Evolutionary conservation across 1,284 basidiomycete species (phyloP).

Genomic region (Trichosporon inkin): DNA sequence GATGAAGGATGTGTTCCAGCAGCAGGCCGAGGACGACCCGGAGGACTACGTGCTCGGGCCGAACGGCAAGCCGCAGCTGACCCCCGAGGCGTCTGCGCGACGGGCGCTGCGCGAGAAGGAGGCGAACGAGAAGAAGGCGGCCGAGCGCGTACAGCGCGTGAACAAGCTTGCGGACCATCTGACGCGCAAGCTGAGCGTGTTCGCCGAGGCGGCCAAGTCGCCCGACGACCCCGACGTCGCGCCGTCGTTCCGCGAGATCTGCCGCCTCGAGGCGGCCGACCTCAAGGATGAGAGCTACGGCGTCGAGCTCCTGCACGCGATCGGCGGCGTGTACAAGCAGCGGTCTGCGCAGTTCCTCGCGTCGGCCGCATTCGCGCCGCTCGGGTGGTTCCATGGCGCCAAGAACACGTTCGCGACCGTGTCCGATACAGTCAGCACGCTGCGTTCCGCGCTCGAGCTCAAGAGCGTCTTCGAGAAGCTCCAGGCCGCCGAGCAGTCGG

Average conservation of each 20-base stretch:
- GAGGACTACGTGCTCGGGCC: conserved; percentile 37
- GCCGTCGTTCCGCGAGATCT: conserved; percentile 59
- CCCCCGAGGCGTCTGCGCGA: conserved; percentile 75
- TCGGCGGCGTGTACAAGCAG: conserved; percentile 82
- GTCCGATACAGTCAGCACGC: conserved; percentile 80
- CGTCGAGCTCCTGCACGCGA: conserved; percentile 81
- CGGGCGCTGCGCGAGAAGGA: conserved; percentile 67
- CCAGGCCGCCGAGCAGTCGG: conserved; percentile 83
- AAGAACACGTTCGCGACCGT: conserved; percentile 91
- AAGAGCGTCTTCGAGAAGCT: conserved; percentile 95
- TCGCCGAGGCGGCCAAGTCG: conserved; percentile 79
- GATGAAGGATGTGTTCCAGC: conserved; percentile 96
- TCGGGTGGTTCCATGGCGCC: conserved; percentile 85
- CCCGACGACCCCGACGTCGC: conserved; percentile 62
- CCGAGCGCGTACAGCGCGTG: conserved; percentile 71
- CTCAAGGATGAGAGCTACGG: conserved; percentile 89
- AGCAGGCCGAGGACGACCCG: conserved; percentile 68
- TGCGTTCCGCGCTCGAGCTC: conserved; percentile 69
- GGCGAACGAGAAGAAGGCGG: conserved; percentile 74
- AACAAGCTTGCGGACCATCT: conserved; percentile 77
- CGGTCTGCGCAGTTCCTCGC: conserved; percentile 64
- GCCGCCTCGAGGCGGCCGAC: conserved; percentile 75
- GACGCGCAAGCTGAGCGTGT: conserved; percentile 82
- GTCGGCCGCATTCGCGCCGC: conserved; percentile 53
- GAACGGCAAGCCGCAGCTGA: conserved; percentile 56